Evolutionary conservation across 2,329 filamentous ascomycete species (phyloP).

Genomic region (Lasiodiplodia sp.): DNA sequence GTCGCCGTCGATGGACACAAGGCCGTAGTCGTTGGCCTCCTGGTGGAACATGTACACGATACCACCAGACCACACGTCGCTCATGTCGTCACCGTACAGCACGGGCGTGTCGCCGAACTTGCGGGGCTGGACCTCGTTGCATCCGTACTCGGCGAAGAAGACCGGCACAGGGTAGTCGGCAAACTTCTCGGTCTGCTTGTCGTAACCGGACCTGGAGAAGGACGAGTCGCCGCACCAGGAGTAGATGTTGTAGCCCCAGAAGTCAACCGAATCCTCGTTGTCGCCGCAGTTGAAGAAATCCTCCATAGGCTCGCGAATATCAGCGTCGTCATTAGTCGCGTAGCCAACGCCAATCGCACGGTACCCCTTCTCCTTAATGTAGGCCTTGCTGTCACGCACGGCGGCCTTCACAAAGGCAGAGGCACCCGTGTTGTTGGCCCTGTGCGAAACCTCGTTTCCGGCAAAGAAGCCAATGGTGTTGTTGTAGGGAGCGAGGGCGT

Average conservation of each 20-base stretch:
- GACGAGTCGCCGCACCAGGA: constrained; percentile 93
- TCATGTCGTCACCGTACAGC: constrained; percentile 84
- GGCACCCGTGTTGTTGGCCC: constrained; percentile 85
- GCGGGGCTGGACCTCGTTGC: constrained; percentile 78
- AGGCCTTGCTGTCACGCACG: constrained; percentile 92
- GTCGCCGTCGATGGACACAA: constrained; percentile 69
- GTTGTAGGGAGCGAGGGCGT: constrained; percentile 79
- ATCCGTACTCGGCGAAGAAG: constrained; percentile 99
- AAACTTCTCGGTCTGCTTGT: constrained; percentile 86
- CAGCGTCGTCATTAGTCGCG: constrained; percentile 89
- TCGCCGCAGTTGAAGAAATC: constrained; percentile 94
- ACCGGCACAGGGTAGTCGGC: constrained; percentile 87
- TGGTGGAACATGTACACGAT: constrained; percentile 99
- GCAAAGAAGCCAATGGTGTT: constrained; percentile 98
- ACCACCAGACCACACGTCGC: constrained; percentile 86
- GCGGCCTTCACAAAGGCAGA: constrained; percentile 97
- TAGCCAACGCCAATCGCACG: constrained; percentile 89
- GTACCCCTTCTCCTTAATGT: constrained; percentile 83
- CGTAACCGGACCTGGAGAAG: constrained; percentile 79
- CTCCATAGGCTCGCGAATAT: constrained; percentile 81
- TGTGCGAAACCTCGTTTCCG: constrained; percentile 96
- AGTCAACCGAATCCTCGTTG: constrained; percentile 75
- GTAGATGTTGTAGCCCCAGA: constrained; percentile 99
- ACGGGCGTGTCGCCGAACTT: constrained; percentile 84
- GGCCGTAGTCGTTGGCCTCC: constrained; percentile 87